Evolutionary conservation across 2,329 filamentous ascomycete species (phyloP).

Genomic region (Trichoderma polysporum): DNA sequence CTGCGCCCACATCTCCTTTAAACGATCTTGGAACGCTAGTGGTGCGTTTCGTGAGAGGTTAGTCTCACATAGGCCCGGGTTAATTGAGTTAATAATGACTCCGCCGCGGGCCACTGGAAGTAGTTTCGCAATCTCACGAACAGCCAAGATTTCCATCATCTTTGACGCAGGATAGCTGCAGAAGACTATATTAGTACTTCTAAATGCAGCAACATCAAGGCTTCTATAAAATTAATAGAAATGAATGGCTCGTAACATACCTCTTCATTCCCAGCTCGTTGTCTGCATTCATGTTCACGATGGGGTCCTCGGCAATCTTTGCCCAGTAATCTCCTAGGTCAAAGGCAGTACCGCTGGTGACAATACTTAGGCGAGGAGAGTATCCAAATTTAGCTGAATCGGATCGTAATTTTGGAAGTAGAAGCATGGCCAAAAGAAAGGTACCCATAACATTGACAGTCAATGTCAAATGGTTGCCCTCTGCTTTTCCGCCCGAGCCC

Average conservation of each 20-base stretch:
- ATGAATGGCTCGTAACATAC: background rate
- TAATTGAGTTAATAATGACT: constrained; percentile 33
- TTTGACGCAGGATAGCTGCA: constrained; percentile 31
- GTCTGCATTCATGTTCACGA: background rate
- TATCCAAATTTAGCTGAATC: constrained; percentile 30
- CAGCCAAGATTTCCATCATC: constrained; percentile 29
- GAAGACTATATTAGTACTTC: background rate
- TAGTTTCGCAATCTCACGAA: constrained; percentile 31
- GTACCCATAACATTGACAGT: constrained; percentile 50
- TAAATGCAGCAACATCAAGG: background rate
- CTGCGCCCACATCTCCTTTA: background rate
- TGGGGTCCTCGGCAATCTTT: background rate
- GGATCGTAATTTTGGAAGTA: constrained; percentile 41
- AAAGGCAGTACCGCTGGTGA: constrained; percentile 40
- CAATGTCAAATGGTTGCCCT: constrained; percentile 45
- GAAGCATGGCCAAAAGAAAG: constrained; percentile 43
- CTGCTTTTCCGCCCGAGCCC: constrained; percentile 26
- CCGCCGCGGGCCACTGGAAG: constrained; percentile 27
- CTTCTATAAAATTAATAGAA: background rate
- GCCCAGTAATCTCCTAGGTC: background rate
- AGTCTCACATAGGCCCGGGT: constrained; percentile 33
- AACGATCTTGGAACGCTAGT: background rate
- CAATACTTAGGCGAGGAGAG: constrained; percentile 33
- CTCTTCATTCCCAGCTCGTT: background rate
- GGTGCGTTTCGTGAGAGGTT: constrained; percentile 16